Evolutionary conservation across 805 yeast species (phyloP).

Genomic region (Starmerella geochares): DNA sequence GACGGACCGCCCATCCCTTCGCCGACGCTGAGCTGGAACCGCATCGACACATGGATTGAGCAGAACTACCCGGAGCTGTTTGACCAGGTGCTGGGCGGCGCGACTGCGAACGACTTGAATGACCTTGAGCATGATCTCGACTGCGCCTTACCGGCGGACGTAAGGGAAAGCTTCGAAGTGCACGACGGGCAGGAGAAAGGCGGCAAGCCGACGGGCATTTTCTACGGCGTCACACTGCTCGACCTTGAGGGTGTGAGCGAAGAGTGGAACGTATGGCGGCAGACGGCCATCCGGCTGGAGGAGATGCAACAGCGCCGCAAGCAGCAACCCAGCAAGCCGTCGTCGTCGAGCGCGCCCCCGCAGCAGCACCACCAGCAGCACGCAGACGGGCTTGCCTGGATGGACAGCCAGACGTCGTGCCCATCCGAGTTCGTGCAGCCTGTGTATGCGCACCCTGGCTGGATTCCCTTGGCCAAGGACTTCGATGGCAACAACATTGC

Average conservation of each 20-base stretch:
- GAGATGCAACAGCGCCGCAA: slow-evolving; percentile 16
- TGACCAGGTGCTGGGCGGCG: slow-evolving; percentile 67
- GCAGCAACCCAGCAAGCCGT: slow-evolving; percentile 1
- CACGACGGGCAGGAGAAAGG: slow-evolving; percentile 88
- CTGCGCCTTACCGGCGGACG: slow-evolving; percentile 65
- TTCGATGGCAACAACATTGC: slow-evolving; percentile 86
- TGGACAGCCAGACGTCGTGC: slow-evolving; percentile 50
- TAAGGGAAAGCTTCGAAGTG: slow-evolving; percentile 63
- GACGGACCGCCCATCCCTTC: slow-evolving; percentile 43
- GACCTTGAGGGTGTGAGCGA: slow-evolving; percentile 70
- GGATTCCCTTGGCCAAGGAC: slow-evolving; percentile 90
- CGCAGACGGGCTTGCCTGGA: slow-evolving; percentile 24
- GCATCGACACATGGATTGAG: slow-evolving; percentile 73
- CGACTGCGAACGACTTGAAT: slow-evolving; percentile 66
- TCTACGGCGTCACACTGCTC: slow-evolving; percentile 72
- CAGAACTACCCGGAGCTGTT: slow-evolving; percentile 70
- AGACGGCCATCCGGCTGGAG: slow-evolving; percentile 30
- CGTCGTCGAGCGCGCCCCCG: slow-evolving; percentile 4
- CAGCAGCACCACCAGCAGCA: neutral
- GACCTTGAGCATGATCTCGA: slow-evolving; percentile 78
- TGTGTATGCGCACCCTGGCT: slow-evolving; percentile 75
- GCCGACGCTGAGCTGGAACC: slow-evolving; percentile 74
- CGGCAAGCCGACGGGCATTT: slow-evolving; percentile 64
- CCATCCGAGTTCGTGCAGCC: slow-evolving; percentile 69
- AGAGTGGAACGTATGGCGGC: slow-evolving; percentile 78